Percentiles rank a stretch among this genome's conserved stretches.
These are phyloP conservation scores for Thermoascus crustaceus DNA, from an alignment of 2,329 filamentous ascomycete genomes.

Conservation along the genomic window DNA sequence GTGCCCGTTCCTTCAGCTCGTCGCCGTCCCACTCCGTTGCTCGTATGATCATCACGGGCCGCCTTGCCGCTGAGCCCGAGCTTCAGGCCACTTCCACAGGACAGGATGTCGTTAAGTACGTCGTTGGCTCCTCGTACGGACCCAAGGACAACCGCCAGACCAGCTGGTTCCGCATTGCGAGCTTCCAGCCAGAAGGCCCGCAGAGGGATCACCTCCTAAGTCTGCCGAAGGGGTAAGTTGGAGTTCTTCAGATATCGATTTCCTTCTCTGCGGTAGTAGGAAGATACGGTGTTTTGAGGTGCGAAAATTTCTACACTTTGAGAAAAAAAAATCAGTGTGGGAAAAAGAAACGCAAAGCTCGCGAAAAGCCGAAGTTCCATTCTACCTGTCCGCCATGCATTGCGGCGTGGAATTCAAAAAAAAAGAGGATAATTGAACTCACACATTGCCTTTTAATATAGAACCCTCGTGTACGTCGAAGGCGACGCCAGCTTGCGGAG, in stretches of 20 bases:
- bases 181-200: constrained; percentile 60
- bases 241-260: too few relatives aligned
- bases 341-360: not conserved
- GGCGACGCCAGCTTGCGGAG: constrained; percentile 64
- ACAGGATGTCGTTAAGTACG: constrained; percentile 67
- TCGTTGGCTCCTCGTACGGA: constrained; percentile 62
- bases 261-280: too few relatives aligned
- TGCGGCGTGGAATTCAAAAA: not conserved
- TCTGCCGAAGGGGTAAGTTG: constrained; percentile 78
- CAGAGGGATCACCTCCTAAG: constrained; percentile 63
- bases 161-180: constrained; percentile 76
- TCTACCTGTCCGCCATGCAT: not conserved
- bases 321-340: too few relatives aligned
- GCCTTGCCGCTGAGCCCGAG: constrained; percentile 74
- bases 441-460: constrained; percentile 30
- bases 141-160: constrained; percentile 62
- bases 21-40: constrained; percentile 55
- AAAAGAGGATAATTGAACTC: constrained; percentile 11
- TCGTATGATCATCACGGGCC: constrained; percentile 78
- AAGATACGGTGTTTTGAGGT: too few relatives aligned
- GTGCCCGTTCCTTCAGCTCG: constrained; percentile 67
- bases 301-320: too few relatives aligned
- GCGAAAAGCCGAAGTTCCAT: not conserved
- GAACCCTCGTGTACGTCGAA: constrained; percentile 73
- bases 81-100: constrained; percentile 61